phyloP scores from a whole-genome alignment of 345 rosid species.

The Conringia planisiliqua region DNA sequence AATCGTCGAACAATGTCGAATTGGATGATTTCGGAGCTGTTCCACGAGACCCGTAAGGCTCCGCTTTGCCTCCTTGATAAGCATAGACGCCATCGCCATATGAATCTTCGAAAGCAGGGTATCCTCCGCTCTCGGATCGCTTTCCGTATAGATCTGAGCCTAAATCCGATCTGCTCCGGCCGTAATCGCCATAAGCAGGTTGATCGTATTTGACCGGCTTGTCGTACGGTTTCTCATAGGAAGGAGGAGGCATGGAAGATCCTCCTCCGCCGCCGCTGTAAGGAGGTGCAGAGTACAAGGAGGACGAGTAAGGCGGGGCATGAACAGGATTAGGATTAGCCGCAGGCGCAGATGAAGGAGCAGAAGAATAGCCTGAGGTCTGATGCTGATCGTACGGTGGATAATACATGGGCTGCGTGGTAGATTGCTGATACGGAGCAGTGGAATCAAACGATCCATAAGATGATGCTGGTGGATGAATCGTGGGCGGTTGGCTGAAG shows the following conservation, averaged over 20 bases:
- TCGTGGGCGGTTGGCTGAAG: constrained; percentile 38
- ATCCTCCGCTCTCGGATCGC: constrained; percentile 50
- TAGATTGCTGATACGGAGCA: constrained; percentile 52
- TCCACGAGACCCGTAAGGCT: constrained; percentile 96
- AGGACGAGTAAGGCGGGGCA: constrained; percentile 42
- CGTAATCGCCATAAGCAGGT: constrained; percentile 42
- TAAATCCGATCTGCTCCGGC: constrained; percentile 44
- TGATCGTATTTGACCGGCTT: constrained; percentile 59
- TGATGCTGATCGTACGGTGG: constrained; percentile 67
- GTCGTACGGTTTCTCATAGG: constrained; percentile 45
- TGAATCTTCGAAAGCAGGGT: constrained; percentile 46
- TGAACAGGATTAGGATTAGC: constrained; percentile 34
- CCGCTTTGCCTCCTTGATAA: constrained; percentile 76
- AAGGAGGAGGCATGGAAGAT: constrained; percentile 45
- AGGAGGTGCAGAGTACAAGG: constrained; percentile 43
- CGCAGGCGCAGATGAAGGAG: constrained; percentile 16
- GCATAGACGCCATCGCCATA: constrained; percentile 87
- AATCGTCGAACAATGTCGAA: constrained; percentile 80
- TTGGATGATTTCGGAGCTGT: constrained; percentile 77
- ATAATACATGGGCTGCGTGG: constrained; percentile 46
- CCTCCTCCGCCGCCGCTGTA: constrained; percentile 23
- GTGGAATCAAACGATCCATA: constrained; percentile 66
- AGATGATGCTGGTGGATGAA: constrained; percentile 34
- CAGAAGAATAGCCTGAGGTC: constrained; percentile 34
- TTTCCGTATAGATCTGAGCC: constrained; percentile 65